Base-by-base conservation (phyloP, 108 stramenopile genomes). In the Discostella pseudostelligera region DNA sequence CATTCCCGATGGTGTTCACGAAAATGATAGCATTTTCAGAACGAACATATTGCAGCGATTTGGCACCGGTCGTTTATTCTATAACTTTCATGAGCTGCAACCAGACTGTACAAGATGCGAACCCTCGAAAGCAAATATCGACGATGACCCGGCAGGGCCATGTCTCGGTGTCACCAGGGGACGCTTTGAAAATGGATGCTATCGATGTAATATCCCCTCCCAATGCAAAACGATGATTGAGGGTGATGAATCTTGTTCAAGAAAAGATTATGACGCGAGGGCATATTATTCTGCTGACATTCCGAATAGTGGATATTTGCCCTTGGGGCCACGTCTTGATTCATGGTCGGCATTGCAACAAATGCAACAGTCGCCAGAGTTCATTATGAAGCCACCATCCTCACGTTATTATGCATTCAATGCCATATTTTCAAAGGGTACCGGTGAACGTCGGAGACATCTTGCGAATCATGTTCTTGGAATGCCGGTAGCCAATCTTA, bases 351-450 rank as follows among this genome's bases (percentile, higher is more conserved):
- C 72, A 22, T 46, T 53, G 39, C 63, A 42, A 39, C 12, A 65
- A 4, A 20, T 62, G 16, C 11, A 14, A 49, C n/a, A 46, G 20
- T 17, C 46, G 3, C 62, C 36, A 11, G 16, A 62, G 7, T 62
- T 45, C 22, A 7, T 9, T 1, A 40, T 72, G 2, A 25, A 45
- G 5, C 54, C 43, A 28, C 19, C 64, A 24, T 73, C 72, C 5
- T 40, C 65, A 39, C 72, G 72, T 25, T 13, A 17, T 7, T 40
- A 29, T 36, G 25, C 25, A n/a, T 73, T 73, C 65, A 73, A 73
- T 51, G 72, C 72, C 21, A 66, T 73, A 24, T 73, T 73, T 40
- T 65, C 72, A 39, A 56, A 57, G 39, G 21, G 29, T n/a, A 73
- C 72, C 39, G 57, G 39, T 66, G 24, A 12, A 13, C 37, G 47